Evolutionary conservation across 2,329 filamentous ascomycete species (phyloP), one percentile per base, ranked within the genome.

Genomic region (Periglandula ipomoeae): DNA sequence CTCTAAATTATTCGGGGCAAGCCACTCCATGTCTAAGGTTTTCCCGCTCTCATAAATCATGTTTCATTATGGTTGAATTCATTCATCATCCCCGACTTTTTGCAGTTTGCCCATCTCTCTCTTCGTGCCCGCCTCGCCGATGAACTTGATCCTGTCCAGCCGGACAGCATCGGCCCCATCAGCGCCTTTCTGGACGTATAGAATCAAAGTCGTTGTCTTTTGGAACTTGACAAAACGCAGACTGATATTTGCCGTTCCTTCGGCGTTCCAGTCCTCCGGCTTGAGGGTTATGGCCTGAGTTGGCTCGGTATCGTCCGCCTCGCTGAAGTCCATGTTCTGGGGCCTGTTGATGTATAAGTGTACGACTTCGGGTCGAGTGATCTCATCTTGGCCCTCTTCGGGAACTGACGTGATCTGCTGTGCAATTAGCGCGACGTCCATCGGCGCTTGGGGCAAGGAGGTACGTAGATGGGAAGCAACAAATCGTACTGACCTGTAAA

Each of bases 211-310:
- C 51, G 82, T 85, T 47, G 96, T 86, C 62, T 89, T 94, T 70
- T 97, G 93, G 74, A 97, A 98, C 71, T 96, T 96, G 69, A 98
- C 93, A 61, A 91, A 96, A 13, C 90, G 86, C 59, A 97, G 70
- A 40, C 77, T 70, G 47, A 91, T 70, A 58, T 75, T 86, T 13
- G 81, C 85, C 8, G 87, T 91, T 46, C 82, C 85, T 13, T 87
- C 81, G 40, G 76, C 72, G 65, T 89, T 87, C 91, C 93, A 98
- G 61, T 95, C 88, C 46, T 78, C 75, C 41, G 82, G 73, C 52
- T 76, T 74, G 39, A 98, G 75, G 59, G 84, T 84, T 51, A 96
- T 81, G 46, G 75, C 77, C 68, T 98, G 93, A 15, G 87, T 90
- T 1, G 87, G 78, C 44, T 84, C 76, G 47, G 87, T 84, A 60